Conservation (phyloP, 2,329 filamentous ascomycete genomes). For the Colletotrichum tropicicola region DNA sequence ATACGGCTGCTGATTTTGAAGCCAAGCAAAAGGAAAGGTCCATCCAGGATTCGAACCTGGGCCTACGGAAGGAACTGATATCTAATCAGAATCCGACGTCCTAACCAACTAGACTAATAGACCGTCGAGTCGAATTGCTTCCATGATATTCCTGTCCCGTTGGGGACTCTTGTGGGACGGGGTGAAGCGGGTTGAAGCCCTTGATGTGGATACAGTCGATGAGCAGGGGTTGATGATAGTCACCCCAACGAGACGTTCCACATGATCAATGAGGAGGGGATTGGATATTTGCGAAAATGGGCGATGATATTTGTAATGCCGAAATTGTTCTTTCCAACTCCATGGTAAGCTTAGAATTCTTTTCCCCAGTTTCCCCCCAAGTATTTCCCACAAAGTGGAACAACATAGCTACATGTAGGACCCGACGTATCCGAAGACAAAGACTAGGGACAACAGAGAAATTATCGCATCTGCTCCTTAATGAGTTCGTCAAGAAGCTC, state of each 20-base stretch:
- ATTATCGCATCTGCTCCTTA: neutral
- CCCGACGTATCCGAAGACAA: too few species aligned
- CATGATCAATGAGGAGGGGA: too few species aligned
- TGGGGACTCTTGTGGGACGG: neutral
- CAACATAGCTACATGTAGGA: too few species aligned
- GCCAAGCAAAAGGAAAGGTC: neutral
- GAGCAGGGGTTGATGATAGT: neutral
- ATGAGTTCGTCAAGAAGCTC: neutral
- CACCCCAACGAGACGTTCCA: neutral
- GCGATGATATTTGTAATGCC: too few species aligned
- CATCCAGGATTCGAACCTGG: neutral
- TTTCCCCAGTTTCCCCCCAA: too few species aligned
- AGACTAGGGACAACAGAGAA: neutral
- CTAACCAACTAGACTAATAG: neutral
- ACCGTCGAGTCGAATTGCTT: neutral
- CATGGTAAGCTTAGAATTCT: too few species aligned
- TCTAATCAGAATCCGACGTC: neutral
- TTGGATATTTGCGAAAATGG: too few species aligned
- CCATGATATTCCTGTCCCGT: accelerated
- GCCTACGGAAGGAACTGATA: neutral
- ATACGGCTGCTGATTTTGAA: too few species aligned
- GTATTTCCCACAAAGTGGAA: too few species aligned
- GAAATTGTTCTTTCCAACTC: too few species aligned
- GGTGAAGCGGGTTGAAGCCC: neutral
- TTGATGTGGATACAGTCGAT: neutral